Conservation (phyloP, 306 rosid genomes). For the Corylus avellana region DNA sequence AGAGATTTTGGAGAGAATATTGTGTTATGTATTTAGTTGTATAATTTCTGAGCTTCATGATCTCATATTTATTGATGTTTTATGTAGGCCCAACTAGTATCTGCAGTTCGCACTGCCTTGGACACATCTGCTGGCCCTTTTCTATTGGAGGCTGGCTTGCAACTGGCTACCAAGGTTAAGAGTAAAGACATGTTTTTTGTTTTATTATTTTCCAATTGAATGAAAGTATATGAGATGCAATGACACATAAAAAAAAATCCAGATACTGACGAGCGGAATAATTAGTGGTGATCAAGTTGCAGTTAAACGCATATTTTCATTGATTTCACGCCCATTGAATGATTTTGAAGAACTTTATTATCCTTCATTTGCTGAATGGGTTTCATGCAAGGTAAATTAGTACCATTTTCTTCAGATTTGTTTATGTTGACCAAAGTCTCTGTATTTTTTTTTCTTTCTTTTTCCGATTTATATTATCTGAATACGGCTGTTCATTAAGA, state of each 20-base stretch:
- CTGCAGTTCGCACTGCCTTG: constrained; percentile 93
- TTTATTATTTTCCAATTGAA: constrained; percentile 10
- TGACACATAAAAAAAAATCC: constrained; percentile 32
- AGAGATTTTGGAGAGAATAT: constrained; percentile 1
- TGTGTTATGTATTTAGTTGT: constrained; percentile 20
- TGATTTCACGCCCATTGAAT: constrained; percentile 85
- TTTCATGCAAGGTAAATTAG: constrained; percentile 76
- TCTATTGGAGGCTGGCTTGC: constrained; percentile 93
- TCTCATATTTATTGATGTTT: constrained; percentile 33
- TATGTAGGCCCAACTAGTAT: constrained; percentile 88
- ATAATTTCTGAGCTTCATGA: constrained; percentile 22
- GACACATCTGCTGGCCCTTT: constrained; percentile 89
- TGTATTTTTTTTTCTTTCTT: neutral
- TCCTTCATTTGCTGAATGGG: constrained; percentile 99
- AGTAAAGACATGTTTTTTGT: constrained; percentile 19
- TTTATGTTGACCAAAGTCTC: neutral
- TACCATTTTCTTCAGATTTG: constrained; percentile 13
- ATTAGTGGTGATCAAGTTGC: constrained; percentile 88
- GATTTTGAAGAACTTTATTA: constrained; percentile 88
- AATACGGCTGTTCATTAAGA: constrained; percentile 9
- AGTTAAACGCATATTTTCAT: constrained; percentile 83
- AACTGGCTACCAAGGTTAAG: constrained; percentile 92
- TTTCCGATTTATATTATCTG: constrained; percentile 18
- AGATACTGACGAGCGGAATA: constrained; percentile 94
- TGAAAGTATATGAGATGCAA: constrained; percentile 5